Percentiles rank a stretch among this genome's conserved stretches.
phyloP scores from a whole-genome alignment of 345 rosid species.

The Camelina laxa region DNA sequence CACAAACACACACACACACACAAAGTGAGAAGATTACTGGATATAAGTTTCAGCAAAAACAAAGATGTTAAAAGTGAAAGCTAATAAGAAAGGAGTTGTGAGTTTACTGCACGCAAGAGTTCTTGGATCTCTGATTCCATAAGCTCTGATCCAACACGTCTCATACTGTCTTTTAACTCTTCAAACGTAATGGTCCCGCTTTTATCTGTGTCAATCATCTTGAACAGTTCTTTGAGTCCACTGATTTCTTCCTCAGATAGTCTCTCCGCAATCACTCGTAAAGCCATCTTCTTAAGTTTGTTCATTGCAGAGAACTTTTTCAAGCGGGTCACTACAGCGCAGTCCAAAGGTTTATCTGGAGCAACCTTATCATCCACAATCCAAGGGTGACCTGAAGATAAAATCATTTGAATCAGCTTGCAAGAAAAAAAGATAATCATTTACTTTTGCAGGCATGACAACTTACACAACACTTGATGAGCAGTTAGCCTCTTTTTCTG shows the following conservation, averaged over 20 bases:
- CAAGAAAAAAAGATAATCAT: neutral
- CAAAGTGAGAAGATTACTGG: neutral
- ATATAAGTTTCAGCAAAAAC: neutral
- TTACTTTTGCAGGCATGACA: neutral
- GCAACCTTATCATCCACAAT: slow-evolving; percentile 78
- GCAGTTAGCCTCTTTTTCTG: slow-evolving; percentile 71
- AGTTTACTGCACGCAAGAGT: slow-evolving; percentile 69
- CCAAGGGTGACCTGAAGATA: slow-evolving; percentile 73
- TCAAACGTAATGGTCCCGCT: slow-evolving; percentile 80
- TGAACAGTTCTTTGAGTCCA: slow-evolving; percentile 78
- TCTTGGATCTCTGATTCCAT: slow-evolving; percentile 86
- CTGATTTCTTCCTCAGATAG: slow-evolving; percentile 82
- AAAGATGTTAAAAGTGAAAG: neutral
- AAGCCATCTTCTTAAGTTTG: slow-evolving; percentile 87
- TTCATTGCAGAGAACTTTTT: slow-evolving; percentile 85
- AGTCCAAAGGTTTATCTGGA: slow-evolving; percentile 83
- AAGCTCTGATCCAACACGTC: slow-evolving; percentile 69
- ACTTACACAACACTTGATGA: slow-evolving; percentile 78
- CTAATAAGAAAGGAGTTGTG: slow-evolving; percentile 12
- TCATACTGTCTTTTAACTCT: slow-evolving; percentile 66
- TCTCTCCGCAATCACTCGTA: slow-evolving; percentile 79
- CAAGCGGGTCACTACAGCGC: slow-evolving; percentile 71
- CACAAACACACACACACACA: slow-evolving; percentile 14
- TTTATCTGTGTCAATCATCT: slow-evolving; percentile 77
- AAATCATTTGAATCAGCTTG: slow-evolving; percentile 7